Evolutionary conservation across 192 early-diverging fungal genomes (phyloP).

Genomic region (Entomortierella lignicola): DNA sequence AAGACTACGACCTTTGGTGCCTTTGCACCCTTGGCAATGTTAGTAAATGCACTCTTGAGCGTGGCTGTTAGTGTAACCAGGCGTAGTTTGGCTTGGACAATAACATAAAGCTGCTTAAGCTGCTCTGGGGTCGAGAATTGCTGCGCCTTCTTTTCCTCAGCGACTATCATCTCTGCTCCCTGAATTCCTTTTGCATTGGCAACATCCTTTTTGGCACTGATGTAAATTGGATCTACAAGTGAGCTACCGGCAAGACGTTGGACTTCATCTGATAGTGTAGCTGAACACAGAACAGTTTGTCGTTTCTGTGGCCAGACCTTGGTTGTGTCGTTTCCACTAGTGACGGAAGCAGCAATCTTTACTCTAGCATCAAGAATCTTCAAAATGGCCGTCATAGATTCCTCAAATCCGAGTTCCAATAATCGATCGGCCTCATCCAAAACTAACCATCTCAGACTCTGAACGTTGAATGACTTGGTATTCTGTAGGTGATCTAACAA

Average conservation of each 20-base stretch:
- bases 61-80: constrained; percentile 86
- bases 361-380: constrained; percentile 69
- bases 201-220: constrained; percentile 71
- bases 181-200: constrained; percentile 46
- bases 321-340: constrained; percentile 45
- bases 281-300: constrained; percentile 89
- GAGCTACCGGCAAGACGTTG: constrained; percentile 81
- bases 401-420: constrained; percentile 93
- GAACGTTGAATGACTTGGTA: constrained; percentile 85
- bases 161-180: constrained; percentile 45
- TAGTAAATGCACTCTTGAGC: constrained; percentile 66
- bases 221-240: constrained; percentile 82
- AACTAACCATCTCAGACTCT: constrained; percentile 93
- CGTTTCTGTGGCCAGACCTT: constrained; percentile 70
- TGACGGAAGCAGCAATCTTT: constrained; percentile 25
- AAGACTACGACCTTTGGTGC: constrained; percentile 91
- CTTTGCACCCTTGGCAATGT: constrained; percentile 25
- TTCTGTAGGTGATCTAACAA: constrained; percentile 88
- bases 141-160: constrained; percentile 47
- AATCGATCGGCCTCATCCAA: constrained; percentile 98
- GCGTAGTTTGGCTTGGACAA: constrained; percentile 92
- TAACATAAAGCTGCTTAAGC: constrained; percentile 86
- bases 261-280: constrained; percentile 90
- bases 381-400: constrained; percentile 78
- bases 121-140: constrained; percentile 85